Percentiles rank a stretch among this genome's conserved stretches.
Evolutionary conservation across 2,329 filamentous ascomycete genomes (phyloP).

Genomic region (Didymella exigua): DNA sequence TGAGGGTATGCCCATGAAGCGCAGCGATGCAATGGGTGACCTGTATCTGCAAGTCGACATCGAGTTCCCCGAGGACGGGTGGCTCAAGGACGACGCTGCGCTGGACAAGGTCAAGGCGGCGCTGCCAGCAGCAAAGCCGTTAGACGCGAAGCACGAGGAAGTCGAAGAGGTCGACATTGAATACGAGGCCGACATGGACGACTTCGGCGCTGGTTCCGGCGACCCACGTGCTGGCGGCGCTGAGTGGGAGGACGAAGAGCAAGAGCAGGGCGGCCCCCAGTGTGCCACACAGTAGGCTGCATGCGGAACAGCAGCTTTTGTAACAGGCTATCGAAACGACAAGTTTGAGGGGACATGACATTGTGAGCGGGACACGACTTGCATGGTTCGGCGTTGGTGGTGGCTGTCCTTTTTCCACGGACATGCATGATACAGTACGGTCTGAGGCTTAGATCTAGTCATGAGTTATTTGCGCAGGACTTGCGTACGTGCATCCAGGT

Average conservation of each 20-base stretch:
- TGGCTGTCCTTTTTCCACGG: conserved; percentile 14
- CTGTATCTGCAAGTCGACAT: conserved; percentile 86
- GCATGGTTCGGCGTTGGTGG: conserved; percentile 33
- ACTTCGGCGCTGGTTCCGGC: conserved; percentile 75
- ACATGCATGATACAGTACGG: conserved; percentile 1
- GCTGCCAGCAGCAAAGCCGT: conserved; percentile 65
- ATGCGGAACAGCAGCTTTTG: not conserved
- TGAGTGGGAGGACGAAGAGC: conserved; percentile 74
- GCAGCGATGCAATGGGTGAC: conserved; percentile 81
- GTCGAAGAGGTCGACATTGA: conserved; percentile 87
- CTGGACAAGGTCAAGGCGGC: conserved; percentile 75
- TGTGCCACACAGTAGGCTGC: conserved; percentile 70
- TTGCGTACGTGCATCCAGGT: not conserved
- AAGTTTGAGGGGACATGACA: conserved; percentile 10
- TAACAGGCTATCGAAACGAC: not conserved
- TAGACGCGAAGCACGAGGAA: conserved; percentile 69
- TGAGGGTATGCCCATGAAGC: conserved; percentile 95
- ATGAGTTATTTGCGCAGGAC: not conserved
- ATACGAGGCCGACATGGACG: conserved; percentile 79
- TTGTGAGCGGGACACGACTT: conserved; percentile 21
- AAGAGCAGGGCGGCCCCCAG: conserved; percentile 65
- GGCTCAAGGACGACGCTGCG: conserved; percentile 71
- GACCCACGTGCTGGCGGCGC: conserved; percentile 69
- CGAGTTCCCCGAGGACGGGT: conserved; percentile 85
- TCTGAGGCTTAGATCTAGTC: conserved; percentile 6